Evolutionary conservation across 2,329 filamentous ascomycete genomes (phyloP).

Genomic region (Epichloe brachyelytri): DNA sequence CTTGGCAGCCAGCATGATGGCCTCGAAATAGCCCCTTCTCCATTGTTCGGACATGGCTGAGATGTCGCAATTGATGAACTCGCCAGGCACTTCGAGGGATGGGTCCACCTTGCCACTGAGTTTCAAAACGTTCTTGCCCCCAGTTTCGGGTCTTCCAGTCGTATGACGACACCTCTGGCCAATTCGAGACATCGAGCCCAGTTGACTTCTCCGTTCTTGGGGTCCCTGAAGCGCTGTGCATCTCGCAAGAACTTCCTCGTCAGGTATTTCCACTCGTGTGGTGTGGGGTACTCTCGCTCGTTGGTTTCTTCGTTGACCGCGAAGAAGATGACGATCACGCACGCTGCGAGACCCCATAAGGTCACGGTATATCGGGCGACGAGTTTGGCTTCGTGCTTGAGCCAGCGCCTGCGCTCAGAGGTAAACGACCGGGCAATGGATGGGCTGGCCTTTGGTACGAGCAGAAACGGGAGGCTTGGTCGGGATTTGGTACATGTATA

Average conservation of each 20-base stretch:
- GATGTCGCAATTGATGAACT: slow-evolving; percentile 55
- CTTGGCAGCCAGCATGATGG: slow-evolving; percentile 63
- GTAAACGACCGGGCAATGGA: slow-evolving; percentile 59
- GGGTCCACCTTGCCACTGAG: slow-evolving; percentile 49
- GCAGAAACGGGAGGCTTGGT: slow-evolving; percentile 34
- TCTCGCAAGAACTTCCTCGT: slow-evolving; percentile 56
- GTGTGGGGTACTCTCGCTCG: slow-evolving; percentile 67
- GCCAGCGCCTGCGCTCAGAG: slow-evolving; percentile 60
- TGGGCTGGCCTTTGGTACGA: slow-evolving; percentile 32
- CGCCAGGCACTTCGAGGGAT: slow-evolving; percentile 52
- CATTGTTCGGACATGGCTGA: slow-evolving; percentile 68
- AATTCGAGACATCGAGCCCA: slow-evolving; percentile 56
- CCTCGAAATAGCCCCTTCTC: slow-evolving; percentile 75
- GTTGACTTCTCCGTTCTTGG: slow-evolving; percentile 41
- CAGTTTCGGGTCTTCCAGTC: slow-evolving; percentile 54
- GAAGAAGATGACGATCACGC: slow-evolving; percentile 47
- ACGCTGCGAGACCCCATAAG: slow-evolving; percentile 49
- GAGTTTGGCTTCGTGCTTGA: slow-evolving; percentile 57
- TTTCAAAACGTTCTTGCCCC: slow-evolving; percentile 56
- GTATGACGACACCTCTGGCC: slow-evolving; percentile 44
- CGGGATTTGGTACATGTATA: slow-evolving; percentile 18
- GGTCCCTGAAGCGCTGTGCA: slow-evolving; percentile 45
- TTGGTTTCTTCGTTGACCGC: slow-evolving; percentile 60
- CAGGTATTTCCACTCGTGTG: slow-evolving; percentile 65
- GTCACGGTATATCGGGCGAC: slow-evolving; percentile 55